Percentiles rank a stretch among this genome's conserved stretches.
Evolutionary conservation across 192 early-diverging fungal genomes (phyloP).

Genomic region (Linnemannia elongata): DNA sequence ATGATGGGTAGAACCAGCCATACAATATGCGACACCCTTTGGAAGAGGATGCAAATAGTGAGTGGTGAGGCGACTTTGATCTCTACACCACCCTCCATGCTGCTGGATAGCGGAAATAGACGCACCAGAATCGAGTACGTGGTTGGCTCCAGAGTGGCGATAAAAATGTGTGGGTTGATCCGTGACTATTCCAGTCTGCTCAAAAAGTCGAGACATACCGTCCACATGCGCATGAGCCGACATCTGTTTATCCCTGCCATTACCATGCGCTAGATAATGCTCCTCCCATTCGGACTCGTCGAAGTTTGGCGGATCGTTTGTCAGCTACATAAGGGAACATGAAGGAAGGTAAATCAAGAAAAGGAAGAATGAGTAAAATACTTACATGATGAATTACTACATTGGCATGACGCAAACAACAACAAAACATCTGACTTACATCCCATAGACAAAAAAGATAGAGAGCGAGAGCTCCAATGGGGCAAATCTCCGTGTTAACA

Average conservation of each 20-base stretch:
- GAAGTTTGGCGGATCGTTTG: too few relatives aligned
- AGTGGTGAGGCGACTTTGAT: background rate
- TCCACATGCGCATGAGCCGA: background rate
- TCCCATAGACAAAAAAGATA: background rate
- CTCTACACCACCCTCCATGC: background rate
- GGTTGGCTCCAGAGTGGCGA: slow-evolving; percentile 1
- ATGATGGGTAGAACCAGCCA: background rate
- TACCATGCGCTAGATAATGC: background rate
- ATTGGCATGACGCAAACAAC: too few relatives aligned
- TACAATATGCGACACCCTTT: background rate
- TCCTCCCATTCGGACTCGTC: too few relatives aligned
- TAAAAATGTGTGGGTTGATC: background rate
- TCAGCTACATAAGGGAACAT: too few relatives aligned
- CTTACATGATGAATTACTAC: too few relatives aligned
- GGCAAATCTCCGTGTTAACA: background rate
- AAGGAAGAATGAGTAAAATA: too few relatives aligned
- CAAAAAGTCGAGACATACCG: background rate
- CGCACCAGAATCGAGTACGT: background rate
- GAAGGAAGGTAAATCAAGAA: too few relatives aligned
- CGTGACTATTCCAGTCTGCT: background rate
- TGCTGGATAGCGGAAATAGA: background rate
- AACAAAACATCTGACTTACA: background rate
- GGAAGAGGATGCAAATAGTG: slow-evolving; percentile 9
- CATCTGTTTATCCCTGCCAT: background rate
- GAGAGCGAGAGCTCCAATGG: slow-evolving; percentile 7